These are phyloP conservation scores for Termitomyces sp. DNA, from an alignment of 768 basidiomycete genomes.

Conservation along the genomic window DNA sequence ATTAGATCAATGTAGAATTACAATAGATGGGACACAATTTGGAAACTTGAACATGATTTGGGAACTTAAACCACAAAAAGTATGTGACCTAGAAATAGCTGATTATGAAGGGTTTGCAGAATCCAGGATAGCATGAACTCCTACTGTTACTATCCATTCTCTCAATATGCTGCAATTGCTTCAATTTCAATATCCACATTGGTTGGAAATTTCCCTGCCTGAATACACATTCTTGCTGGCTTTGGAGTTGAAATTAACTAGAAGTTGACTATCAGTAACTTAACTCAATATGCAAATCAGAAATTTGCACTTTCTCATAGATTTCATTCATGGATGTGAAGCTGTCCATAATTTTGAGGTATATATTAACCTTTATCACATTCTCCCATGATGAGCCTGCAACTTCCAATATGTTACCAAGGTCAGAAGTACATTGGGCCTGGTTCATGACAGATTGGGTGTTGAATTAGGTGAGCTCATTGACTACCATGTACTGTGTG, in stretches of 20 bases:
- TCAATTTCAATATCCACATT: slow-evolving; percentile 77
- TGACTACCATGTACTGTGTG: slow-evolving; percentile 43
- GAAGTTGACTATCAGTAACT: neutral
- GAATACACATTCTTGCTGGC: slow-evolving; percentile 75
- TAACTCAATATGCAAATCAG: neutral
- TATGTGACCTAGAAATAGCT: too few relatives aligned
- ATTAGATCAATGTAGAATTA: too few relatives aligned
- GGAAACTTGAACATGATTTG: too few relatives aligned
- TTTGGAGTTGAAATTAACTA: slow-evolving; percentile 49
- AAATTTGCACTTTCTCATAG: slow-evolving; percentile 44
- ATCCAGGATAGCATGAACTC: too few relatives aligned
- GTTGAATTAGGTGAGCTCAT: neutral
- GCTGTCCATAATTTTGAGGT: slow-evolving; percentile 58
- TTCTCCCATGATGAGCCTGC: slow-evolving; percentile 61
- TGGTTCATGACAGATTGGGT: slow-evolving; percentile 17
- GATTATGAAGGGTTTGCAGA: too few relatives aligned
- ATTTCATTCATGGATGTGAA: slow-evolving; percentile 55
- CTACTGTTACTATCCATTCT: neutral
- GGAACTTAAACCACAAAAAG: too few relatives aligned
- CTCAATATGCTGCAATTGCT: slow-evolving; percentile 48
- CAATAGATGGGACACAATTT: too few relatives aligned
- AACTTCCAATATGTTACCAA: slow-evolving; percentile 49
- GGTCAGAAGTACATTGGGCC: slow-evolving; percentile 56
- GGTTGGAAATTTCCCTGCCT: slow-evolving; percentile 63
- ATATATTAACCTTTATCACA: slow-evolving; percentile 54